These are phyloP conservation scores for Geotrichum cucujoidarum DNA, from an alignment of 1,139 yeast species.

Conservation along the genomic window DNA sequence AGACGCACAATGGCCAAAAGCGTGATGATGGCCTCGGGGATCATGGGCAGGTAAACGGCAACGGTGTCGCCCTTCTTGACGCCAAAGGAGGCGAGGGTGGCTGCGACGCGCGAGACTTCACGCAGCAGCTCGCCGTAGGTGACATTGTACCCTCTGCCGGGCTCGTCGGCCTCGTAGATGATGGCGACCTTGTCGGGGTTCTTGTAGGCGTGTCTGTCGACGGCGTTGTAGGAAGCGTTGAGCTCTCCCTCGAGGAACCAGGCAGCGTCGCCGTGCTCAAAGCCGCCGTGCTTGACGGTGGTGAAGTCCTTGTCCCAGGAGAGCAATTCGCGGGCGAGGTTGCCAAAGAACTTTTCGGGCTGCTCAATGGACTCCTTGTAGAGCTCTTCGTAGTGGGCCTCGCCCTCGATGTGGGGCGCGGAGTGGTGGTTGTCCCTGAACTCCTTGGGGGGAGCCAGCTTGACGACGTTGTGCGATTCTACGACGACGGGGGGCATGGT, in stretches of 20 bases:
- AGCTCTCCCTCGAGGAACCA: constrained; percentile 77
- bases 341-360: constrained; percentile 62
- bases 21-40: constrained; percentile 72
- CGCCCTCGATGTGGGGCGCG: constrained; percentile 47
- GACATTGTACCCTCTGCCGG: constrained; percentile 55
- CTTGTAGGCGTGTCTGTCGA: constrained; percentile 72
- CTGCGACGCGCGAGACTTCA: constrained; percentile 58
- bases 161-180: constrained; percentile 76
- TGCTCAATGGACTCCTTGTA: constrained; percentile 64
- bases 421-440: constrained; percentile 42
- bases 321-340: constrained; percentile 52
- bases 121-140: constrained; percentile 69
- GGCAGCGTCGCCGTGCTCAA: constrained; percentile 60
- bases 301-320: constrained; percentile 64
- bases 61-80: constrained; percentile 80
- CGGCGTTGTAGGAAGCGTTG: constrained; percentile 73
- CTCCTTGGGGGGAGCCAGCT: constrained; percentile 51
- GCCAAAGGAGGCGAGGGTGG: constrained; percentile 41
- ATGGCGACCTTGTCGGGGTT: constrained; percentile 73
- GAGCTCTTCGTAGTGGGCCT: constrained; percentile 54
- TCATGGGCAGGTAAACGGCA: constrained; percentile 83
- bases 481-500: constrained; percentile 25
- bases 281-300: constrained; percentile 51
- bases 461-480: constrained; percentile 31
- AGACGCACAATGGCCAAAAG: constrained; percentile 69